Conservation (phyloP, 306 rosid genomes). For the Nissolia schottii region DNA sequence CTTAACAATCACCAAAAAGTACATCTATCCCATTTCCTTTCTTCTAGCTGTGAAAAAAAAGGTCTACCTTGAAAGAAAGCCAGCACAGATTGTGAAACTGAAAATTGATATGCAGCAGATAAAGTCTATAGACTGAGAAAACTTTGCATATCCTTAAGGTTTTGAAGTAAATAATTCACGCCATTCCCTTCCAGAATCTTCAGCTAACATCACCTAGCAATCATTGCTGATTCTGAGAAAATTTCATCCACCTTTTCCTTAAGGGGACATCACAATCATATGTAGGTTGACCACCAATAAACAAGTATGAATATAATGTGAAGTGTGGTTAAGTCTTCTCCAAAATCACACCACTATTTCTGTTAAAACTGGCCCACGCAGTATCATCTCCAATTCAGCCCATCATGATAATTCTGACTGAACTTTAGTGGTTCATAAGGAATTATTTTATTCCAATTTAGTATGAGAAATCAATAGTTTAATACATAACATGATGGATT, state of each 20-base stretch:
- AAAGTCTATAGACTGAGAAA: neutral
- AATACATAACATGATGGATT: neutral
- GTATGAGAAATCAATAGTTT: neutral
- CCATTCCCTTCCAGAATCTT: neutral
- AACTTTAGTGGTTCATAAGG: neutral
- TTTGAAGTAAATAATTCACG: neutral
- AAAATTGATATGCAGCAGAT: neutral
- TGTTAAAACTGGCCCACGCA: neutral
- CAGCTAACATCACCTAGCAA: neutral
- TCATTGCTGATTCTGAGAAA: neutral
- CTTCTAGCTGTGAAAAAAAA: neutral
- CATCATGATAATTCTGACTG: neutral
- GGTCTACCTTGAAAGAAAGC: neutral
- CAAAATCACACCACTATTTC: neutral
- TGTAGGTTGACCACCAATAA: neutral
- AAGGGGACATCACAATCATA: too few relatives aligned
- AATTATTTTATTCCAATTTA: neutral
- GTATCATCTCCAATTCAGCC: neutral
- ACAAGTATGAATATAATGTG: too few relatives aligned
- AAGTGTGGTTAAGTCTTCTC: neutral
- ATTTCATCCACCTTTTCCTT: neutral
- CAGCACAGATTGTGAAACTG: neutral
- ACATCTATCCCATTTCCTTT: neutral
- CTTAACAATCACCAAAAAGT: neutral
- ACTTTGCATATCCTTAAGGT: conserved; percentile 3